These are phyloP conservation scores for Phallus indusiatus DNA, from an alignment of 768 basidiomycete genomes.

Conservation along the genomic window DNA sequence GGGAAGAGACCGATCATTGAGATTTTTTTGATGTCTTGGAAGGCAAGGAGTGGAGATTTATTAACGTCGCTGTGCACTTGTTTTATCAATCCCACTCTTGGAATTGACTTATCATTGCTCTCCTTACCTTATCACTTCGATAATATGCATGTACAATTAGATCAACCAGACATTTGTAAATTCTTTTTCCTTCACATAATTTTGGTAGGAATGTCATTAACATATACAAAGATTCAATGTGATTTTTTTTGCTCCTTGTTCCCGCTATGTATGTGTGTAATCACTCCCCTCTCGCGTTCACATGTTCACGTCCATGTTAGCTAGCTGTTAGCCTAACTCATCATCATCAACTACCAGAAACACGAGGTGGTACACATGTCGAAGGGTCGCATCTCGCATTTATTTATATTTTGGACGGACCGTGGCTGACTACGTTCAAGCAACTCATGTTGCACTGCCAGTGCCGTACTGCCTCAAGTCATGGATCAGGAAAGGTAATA, in stretches of 20 bases:
- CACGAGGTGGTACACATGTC: background rate
- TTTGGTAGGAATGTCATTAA: too few species aligned
- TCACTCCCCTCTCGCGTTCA: background rate
- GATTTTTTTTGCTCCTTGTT: background rate
- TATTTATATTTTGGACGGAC: background rate
- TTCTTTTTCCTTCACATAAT: too few species aligned
- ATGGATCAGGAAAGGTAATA: too few species aligned
- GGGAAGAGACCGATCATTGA: constrained; percentile 85
- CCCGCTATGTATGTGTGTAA: background rate
- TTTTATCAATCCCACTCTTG: too few species aligned
- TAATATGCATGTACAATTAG: background rate
- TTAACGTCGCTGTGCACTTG: too few species aligned
- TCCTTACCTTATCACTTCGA: background rate
- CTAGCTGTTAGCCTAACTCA: too few species aligned
- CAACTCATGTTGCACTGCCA: too few species aligned
- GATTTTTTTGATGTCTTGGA: background rate
- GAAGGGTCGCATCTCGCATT: background rate
- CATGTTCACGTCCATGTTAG: background rate
- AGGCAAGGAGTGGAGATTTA: too few species aligned
- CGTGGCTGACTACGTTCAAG: too few species aligned
- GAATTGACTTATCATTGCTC: too few species aligned
- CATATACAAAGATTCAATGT: too few species aligned
- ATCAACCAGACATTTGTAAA: background rate
- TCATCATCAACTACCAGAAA: background rate
- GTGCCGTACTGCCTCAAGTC: too few species aligned